These are phyloP conservation scores for Calendula officinalis DNA, from an alignment of 129 eudicot species.

Conservation along the genomic window DNA sequence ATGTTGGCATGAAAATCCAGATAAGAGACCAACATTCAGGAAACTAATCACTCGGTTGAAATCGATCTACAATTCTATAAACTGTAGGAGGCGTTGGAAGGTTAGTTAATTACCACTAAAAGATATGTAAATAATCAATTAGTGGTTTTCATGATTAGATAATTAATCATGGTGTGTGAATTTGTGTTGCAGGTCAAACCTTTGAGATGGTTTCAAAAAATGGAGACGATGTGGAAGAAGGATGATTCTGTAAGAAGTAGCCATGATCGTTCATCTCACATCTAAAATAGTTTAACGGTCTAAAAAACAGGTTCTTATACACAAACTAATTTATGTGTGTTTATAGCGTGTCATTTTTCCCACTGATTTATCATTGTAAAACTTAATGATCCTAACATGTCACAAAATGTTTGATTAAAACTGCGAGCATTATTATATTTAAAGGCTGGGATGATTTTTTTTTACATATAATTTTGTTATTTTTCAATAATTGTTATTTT, in stretches of 20 bases:
- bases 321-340: slow-evolving; percentile 16
- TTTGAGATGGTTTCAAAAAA: slow-evolving; percentile 57
- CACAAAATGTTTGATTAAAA: neutral
- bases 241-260: slow-evolving; percentile 53
- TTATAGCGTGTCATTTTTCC: neutral
- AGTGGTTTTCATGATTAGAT: too few species aligned
- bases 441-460: neutral
- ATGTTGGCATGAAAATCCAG: slow-evolving; percentile 87
- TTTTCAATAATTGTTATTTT: neutral
- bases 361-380: slow-evolving; percentile 16
- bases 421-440: slow-evolving; percentile 5
- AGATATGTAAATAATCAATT: too few species aligned
- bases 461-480: too few species aligned
- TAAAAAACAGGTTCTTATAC: neutral
- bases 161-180: slow-evolving; percentile 17
- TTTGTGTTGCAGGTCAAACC: slow-evolving; percentile 54
- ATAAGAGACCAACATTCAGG: slow-evolving; percentile 75
- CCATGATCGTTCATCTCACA: slow-evolving; percentile 48
- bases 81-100: slow-evolving; percentile 75
- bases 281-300: slow-evolving; percentile 5
- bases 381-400: neutral
- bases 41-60: slow-evolving; percentile 69
- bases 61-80: slow-evolving; percentile 43
- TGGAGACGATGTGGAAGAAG: slow-evolving; percentile 67
- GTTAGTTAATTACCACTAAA: slow-evolving; percentile 16